Conservation (phyloP, 202 grass and related monocot genomes). For the Zizania palustris region DNA sequence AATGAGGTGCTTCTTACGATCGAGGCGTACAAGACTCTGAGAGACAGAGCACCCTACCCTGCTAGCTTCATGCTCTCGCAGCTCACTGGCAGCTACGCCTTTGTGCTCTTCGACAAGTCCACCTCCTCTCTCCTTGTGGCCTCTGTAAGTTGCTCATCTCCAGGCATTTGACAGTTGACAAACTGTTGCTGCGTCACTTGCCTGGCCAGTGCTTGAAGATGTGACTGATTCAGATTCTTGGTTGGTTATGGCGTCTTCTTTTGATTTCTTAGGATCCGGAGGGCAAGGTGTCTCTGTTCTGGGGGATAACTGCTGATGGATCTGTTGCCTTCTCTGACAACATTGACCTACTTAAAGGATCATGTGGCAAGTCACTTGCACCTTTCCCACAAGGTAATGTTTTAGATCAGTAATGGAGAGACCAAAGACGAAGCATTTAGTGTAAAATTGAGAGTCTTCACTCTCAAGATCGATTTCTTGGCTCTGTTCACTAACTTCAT, state of each 20-base stretch:
- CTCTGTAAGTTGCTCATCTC: constrained; percentile 53
- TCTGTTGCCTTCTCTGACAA: constrained; percentile 76
- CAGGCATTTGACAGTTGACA: not conserved
- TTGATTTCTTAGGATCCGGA: constrained; percentile 59
- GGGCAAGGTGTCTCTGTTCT: constrained; percentile 82
- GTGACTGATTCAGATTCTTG: not conserved
- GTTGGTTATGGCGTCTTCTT: not conserved
- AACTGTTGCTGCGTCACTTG: not conserved
- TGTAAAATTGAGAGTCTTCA: not conserved
- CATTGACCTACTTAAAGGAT: constrained; percentile 84
- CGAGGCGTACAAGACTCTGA: constrained; percentile 92
- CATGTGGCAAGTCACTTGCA: constrained; percentile 94
- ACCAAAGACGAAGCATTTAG: not conserved
- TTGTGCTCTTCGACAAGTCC: constrained; percentile 95
- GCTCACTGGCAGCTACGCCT: constrained; percentile 76
- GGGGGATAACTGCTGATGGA: constrained; percentile 89
- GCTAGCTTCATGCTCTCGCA: constrained; percentile 95
- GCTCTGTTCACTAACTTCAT: not conserved
- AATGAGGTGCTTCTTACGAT: constrained; percentile 84
- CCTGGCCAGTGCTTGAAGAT: not conserved
- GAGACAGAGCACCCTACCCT: constrained; percentile 85
- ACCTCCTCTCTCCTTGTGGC: constrained; percentile 80
- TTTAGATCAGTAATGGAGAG: not conserved
- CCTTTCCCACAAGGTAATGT: constrained; percentile 85
- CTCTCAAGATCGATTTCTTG: not conserved